Conservation (phyloP, 768 basidiomycete genomes). For the Lactarius tabidus region DNA sequence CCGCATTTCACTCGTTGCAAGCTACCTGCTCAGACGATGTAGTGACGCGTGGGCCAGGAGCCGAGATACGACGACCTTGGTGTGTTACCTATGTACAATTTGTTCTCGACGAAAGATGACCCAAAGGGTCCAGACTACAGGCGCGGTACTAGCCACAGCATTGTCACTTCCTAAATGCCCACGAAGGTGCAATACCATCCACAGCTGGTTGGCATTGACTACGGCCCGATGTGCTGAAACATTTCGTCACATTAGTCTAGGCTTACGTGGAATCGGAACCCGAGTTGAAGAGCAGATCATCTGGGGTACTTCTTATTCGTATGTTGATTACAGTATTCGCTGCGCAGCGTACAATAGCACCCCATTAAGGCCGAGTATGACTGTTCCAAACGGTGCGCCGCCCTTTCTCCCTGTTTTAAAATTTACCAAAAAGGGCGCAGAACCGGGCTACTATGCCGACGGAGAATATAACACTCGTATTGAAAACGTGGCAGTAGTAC, state of each 20-base stretch:
- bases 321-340: constrained; percentile 3
- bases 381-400: constrained; percentile 68
- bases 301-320: not conserved
- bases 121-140: constrained; percentile 51
- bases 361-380: constrained; percentile 78
- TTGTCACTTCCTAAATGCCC: constrained; percentile 91
- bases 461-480: constrained; percentile 90
- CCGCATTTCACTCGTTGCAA: not conserved
- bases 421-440: constrained; percentile 35
- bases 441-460: constrained; percentile 91
- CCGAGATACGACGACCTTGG: constrained; percentile 85
- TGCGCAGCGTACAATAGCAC: constrained; percentile 59
- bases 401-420: not conserved
- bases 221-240: not conserved
- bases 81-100: constrained; percentile 32
- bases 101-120: not conserved
- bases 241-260: constrained; percentile 30
- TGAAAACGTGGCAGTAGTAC: constrained; percentile 83
- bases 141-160: constrained; percentile 94
- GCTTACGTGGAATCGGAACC: constrained; percentile 60
- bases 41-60: constrained; percentile 81
- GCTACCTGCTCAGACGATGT: not conserved
- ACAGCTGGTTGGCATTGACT: not conserved
- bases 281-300: constrained; percentile 37
- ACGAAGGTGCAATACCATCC: constrained; percentile 50